Evolutionary conservation across 352 stramenopile species (phyloP).

Genomic region (Blastocystis sp.): DNA sequence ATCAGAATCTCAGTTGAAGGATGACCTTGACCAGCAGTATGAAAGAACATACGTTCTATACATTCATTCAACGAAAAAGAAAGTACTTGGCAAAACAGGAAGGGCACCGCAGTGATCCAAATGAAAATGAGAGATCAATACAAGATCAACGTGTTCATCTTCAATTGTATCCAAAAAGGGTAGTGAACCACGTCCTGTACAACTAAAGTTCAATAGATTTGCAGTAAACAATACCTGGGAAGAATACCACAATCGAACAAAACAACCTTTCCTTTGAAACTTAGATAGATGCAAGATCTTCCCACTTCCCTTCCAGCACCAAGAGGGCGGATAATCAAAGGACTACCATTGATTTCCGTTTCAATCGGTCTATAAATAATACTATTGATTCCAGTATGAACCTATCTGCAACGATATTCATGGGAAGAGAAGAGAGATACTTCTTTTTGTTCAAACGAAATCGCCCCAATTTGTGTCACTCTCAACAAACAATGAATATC

Average conservation of each 20-base stretch:
- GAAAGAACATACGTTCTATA: conserved; percentile 73
- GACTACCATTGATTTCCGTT: conserved; percentile 56
- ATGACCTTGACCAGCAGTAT: conserved; percentile 64
- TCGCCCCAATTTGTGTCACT: neutral
- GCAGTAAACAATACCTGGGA: conserved; percentile 64
- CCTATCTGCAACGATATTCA: conserved; percentile 29
- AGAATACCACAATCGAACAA: conserved; percentile 84
- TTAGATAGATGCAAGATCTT: conserved; percentile 95
- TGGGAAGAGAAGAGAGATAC: neutral
- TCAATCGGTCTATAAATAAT: conserved; percentile 26
- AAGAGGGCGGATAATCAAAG: conserved; percentile 84
- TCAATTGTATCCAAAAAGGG: conserved; percentile 95
- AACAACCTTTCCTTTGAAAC: conserved; percentile 96
- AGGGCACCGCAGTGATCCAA: conserved; percentile 96
- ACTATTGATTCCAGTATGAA: neutral
- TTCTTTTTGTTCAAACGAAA: conserved; percentile 11
- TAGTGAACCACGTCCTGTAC: conserved; percentile 83
- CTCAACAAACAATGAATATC: neutral
- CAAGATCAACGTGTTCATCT: conserved; percentile 84
- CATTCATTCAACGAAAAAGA: neutral
- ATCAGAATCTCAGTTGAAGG: conserved; percentile 82
- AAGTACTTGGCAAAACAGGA: conserved; percentile 68
- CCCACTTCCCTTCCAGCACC: conserved; percentile 96
- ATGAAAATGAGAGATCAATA: conserved; percentile 98
- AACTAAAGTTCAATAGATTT: neutral